Evolutionary conservation across 176 grass and related monocot species (phyloP), one percentile per base, ranked within the genome.

Genomic region (Avena insularis): DNA sequence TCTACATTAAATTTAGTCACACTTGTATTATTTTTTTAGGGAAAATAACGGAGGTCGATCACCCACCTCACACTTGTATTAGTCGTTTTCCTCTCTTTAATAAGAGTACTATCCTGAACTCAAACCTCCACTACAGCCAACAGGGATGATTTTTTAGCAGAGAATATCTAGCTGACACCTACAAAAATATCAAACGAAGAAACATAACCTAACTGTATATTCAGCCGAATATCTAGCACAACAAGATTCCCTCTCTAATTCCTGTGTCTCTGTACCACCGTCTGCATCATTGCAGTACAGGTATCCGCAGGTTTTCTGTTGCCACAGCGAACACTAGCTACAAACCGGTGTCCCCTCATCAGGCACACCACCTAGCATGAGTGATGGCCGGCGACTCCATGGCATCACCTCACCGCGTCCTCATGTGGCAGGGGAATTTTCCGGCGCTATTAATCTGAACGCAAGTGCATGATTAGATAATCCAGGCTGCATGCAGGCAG

Each of bases 391-490:
- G 4, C 10, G 77, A 75, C 19, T 47, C 61, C 71, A 60, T 82
- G 82, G 45, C 76, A 43, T 66, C 8, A 45, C 16, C 76, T 67
- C 8, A 21, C 12, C 9, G 65, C 73, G 19, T 46, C 73, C 73
- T 78, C 70, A 48, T 40, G 19, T 29, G 83, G 88, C 71, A 31
- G 64, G 79, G 47, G 78, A 78, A 85, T 85, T 85, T 12, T 33
- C 19, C 20, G 78, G 45, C 63, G 27, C 82, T 16, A 33, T 80
- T 84, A 88, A 53, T 48, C 81, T 80, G 31, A 65, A n/a, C 9
- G 13, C 43, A 85, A 71, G 62, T 64, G 82, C 15, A 33, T 53
- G 57, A 45, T 21, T 73, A 84, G 10, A 79, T 40, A 27, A 89
- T 56, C 60, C 71, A 59, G 61, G 79, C 71, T 77, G 48, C 62